Evolutionary conservation across 768 basidiomycete species (phyloP).

Genomic region (Tylopilus intermedius): DNA sequence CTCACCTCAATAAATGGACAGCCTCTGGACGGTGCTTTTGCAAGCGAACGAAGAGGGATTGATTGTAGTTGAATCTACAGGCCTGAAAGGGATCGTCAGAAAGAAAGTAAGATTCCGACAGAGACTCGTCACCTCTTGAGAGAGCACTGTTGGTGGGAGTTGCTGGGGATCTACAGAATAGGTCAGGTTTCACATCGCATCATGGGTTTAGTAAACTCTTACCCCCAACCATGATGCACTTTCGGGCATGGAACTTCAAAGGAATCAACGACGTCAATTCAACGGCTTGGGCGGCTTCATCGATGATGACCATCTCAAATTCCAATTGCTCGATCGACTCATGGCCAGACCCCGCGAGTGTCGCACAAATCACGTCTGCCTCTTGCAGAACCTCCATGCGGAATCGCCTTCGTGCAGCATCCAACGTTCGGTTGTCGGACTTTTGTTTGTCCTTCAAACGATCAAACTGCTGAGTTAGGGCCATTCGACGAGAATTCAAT

Average conservation of each 20-base stretch:
- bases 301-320: conserved; percentile 95
- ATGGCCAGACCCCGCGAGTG: conserved; percentile 90
- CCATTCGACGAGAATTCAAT: conserved; percentile 60
- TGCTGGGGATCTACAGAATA: conserved; percentile 69
- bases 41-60: conserved; percentile 89
- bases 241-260: conserved; percentile 75
- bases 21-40: conserved; percentile 75
- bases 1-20: conserved; percentile 85
- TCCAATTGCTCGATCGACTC: conserved; percentile 77
- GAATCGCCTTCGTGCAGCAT: conserved; percentile 71
- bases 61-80: conserved; percentile 70
- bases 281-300: conserved; percentile 96
- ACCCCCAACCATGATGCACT: conserved; percentile 94
- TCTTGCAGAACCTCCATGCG: conserved; percentile 74
- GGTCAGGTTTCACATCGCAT: not conserved
- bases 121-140: conserved; percentile 43
- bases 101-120: conserved; percentile 21
- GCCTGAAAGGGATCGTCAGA: conserved; percentile 40
- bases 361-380: conserved; percentile 92
- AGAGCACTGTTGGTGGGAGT: conserved; percentile 89
- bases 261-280: conserved; percentile 95
- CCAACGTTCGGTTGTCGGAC: conserved; percentile 74
- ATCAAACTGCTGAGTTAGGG: conserved; percentile 67
- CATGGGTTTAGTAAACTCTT: conserved; percentile 1
- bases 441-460: conserved; percentile 77